phyloP scores from a whole-genome alignment of 305 asterid genomes.

The Ajuga reptans region DNA sequence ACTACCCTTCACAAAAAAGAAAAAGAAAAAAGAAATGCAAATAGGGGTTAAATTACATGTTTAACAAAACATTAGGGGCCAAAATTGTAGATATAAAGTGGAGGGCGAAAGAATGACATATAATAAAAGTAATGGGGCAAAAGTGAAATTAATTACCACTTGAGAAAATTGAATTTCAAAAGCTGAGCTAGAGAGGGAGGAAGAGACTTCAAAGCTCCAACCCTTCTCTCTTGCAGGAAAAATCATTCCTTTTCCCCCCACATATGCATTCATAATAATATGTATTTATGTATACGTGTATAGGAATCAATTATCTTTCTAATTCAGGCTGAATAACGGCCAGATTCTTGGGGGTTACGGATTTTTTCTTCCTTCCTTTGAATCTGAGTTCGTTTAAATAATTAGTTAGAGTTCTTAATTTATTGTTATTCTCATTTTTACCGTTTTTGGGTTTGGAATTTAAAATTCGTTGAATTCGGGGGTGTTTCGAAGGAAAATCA shows the following conservation, averaged over 20 bases:
- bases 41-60: no score
- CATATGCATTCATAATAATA: constrained; percentile 4
- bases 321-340: constrained; percentile 25
- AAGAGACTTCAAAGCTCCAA: constrained; percentile 35
- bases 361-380: constrained; percentile 23
- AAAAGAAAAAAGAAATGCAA: no score
- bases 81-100: not conserved
- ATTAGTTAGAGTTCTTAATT: constrained; percentile 16
- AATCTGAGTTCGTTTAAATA: constrained; percentile 38
- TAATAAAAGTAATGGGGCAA: not conserved
- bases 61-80: not conserved
- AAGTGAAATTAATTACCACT: constrained; percentile 2
- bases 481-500: constrained; percentile 5
- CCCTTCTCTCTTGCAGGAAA: constrained; percentile 25
- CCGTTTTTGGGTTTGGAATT: constrained; percentile 17
- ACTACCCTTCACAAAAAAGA: no score
- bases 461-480: constrained; percentile 18
- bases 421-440: not conserved
- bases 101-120: not conserved
- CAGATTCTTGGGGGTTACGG: constrained; percentile 10
- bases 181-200: constrained; percentile 69
- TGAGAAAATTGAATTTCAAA: constrained; percentile 68
- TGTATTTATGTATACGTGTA: constrained; percentile 5
- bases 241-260: constrained; percentile 22
- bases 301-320: constrained; percentile 25